These are phyloP conservation scores for Ascochyta lentis DNA, from an alignment of 2,329 filamentous ascomycete species.

Conservation along the genomic window DNA sequence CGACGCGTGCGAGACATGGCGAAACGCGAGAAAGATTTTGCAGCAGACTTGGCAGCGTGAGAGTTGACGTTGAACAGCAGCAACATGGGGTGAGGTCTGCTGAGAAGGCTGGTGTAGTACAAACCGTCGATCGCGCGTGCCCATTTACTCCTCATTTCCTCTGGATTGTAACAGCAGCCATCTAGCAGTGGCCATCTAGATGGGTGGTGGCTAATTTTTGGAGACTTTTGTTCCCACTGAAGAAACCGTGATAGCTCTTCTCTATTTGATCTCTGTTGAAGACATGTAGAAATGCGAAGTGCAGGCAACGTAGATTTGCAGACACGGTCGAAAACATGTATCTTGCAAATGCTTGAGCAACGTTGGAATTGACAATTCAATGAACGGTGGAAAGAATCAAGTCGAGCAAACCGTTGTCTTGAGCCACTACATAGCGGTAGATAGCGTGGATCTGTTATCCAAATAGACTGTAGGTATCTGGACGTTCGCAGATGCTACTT, in stretches of 20 bases:
- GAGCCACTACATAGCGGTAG: neutral
- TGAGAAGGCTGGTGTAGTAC: slow-evolving; percentile 20
- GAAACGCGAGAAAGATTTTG: slow-evolving; percentile 1
- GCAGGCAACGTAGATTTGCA: neutral
- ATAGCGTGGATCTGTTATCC: neutral
- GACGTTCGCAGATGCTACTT: neutral
- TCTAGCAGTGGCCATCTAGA: neutral
- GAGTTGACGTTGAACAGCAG: slow-evolving; percentile 12
- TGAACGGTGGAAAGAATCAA: neutral
- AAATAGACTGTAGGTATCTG: neutral
- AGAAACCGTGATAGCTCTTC: neutral
- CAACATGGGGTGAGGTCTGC: slow-evolving; percentile 17
- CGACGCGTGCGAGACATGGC: slow-evolving; percentile 9
- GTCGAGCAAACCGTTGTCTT: neutral
- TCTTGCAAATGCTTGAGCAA: neutral
- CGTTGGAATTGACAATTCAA: neutral
- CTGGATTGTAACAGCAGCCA: neutral
- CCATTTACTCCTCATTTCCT: neutral
- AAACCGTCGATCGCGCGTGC: slow-evolving; percentile 1
- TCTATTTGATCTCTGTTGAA: neutral
- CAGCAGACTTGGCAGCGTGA: slow-evolving; percentile 16
- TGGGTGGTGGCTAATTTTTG: too few relatives aligned
- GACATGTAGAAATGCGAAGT: neutral
- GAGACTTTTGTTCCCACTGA: neutral
- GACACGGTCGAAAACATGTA: neutral